Evolutionary conservation across 148 eudicot species (phyloP), one percentile per base, ranked within the genome.

Genomic region (Drosera capensis): DNA sequence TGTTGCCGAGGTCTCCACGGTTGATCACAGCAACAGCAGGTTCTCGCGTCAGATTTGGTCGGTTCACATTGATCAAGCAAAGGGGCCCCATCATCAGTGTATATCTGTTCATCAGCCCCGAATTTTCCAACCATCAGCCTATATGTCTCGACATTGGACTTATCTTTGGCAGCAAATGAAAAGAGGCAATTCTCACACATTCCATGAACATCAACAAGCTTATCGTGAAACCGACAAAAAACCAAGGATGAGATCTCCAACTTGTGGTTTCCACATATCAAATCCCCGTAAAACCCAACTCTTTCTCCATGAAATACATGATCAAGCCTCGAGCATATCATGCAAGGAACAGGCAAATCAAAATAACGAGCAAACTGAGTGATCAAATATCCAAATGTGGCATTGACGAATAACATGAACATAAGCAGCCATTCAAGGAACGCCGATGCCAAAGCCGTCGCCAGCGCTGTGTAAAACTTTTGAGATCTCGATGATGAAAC

Each of bases 271-370:
- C 57, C 49, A 67, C 97, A 90, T 20, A 90, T 67, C 56, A 80
- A 64, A 63, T 90, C 82, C 79, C 83, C 63, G 49, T 71, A 73
- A 64, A 75, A 73, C 7, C 73, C 82, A 12, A 23, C 67, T 46
- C 62, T 73, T 48, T 78, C 85, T 20, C 67, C 60, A 19, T 79
- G 81, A 18, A 80, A 41, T 43, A 78, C 57, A 42, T 75, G 86
- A 68, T 88, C 97, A 23, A 83, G 74, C 66, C 97, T 90, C 9
- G 97, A 90, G 47, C 95, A 90, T 21, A 90, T 57, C 63, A 90
- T 56, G 73, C 97, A 90, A 20, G 95, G 97, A 30, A 76, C 30
- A 54, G 71, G 79, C 64, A 88, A 56, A 20, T 65, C 66, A 60
- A 66, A 77, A 51, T 73, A 67, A 25, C 65, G 74, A 20, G 97